Base-by-base conservation (phyloP, 495 filamentous ascomycete species). In the Neurospora sp. region DNA sequence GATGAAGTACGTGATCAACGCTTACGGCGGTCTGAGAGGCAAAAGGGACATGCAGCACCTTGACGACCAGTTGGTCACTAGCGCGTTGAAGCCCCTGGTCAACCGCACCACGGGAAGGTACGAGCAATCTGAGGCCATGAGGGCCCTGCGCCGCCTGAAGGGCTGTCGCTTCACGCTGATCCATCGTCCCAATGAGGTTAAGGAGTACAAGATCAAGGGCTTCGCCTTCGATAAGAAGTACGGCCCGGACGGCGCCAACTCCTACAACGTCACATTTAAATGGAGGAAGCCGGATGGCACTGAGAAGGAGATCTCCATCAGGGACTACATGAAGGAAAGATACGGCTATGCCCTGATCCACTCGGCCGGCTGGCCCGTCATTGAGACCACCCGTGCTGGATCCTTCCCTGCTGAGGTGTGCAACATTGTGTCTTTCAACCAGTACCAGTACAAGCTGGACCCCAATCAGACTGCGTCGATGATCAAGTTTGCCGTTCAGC, bases 321-420 rank as follows among this genome's bases (percentile, higher is more conserved):
- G 80, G 31, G 79, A 93, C 0, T 96, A 97, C 83, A 98, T 92
- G 78, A 71, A 78, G 10, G 78, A 84, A 66, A 85, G 86, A 71
- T 97, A 96, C 82, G 87, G 90, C 31, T 17, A 17, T 31, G 74
- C 90, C 34, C 75, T 73, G 1, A 78, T 96, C 3, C 76, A 81
- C 39, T 83, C 69, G 85, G 86, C 4, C 28, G 77, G 6, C 79
- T 90, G 4, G 54, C 93, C 94, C 0, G 80, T 97, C 17, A 85
- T 96, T 31, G 84, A 92, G 77, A 92, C 93, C 71, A 90, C 88
- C 66, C 86, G 87, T 66, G 88, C 83, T 0, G 89, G 89, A 5
- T 77, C 88, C 3, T 92, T 95, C 74, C 96, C 94, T 3, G 90
- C 96, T 84, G 96, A 98, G 76, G 72, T 92, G 2, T 88, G 93